Percentiles rank a stretch among this genome's conserved stretches.
Conservation (phyloP, 2,329 filamentous ascomycete genomes). For the Penicillium sp. region DNA sequence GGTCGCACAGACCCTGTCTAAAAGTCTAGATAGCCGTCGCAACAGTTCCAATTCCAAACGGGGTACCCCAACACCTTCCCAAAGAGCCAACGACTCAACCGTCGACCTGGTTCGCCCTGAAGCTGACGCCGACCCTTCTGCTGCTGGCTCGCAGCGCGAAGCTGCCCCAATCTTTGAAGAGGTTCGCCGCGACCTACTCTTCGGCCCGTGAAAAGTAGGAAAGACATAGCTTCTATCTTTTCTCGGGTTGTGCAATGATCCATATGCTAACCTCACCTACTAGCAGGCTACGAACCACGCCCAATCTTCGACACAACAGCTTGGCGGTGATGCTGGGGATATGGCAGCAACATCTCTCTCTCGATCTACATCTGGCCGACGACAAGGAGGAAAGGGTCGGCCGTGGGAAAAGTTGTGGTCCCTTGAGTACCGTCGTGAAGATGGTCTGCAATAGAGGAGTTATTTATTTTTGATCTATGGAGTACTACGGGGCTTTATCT, state of each 20-base stretch:
- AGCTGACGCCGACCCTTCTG: slow-evolving; percentile 31
- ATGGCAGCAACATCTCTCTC: slow-evolving; percentile 23
- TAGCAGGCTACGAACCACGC: not conserved
- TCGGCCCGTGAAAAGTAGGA: slow-evolving; percentile 41
- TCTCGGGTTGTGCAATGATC: slow-evolving; percentile 15
- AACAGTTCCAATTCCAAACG: slow-evolving; percentile 86
- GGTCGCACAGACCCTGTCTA: slow-evolving; percentile 75
- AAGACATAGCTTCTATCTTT: slow-evolving; percentile 17
- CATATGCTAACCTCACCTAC: slow-evolving; percentile 5
- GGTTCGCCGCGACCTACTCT: slow-evolving; percentile 50
- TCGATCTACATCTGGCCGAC: slow-evolving; percentile 26
- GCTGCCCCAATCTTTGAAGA: slow-evolving; percentile 45
- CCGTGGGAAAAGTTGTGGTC: slow-evolving; percentile 47
- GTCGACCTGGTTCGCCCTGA: slow-evolving; percentile 39
- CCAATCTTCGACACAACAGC: not conserved
- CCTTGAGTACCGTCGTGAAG: slow-evolving; percentile 43
- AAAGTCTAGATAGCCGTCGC: slow-evolving; percentile 85
- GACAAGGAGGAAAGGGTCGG: slow-evolving; percentile 24
- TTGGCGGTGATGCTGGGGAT: not conserved
- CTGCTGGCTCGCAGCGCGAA: slow-evolving; percentile 37
- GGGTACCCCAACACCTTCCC: slow-evolving; percentile 45
- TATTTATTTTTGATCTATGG: not conserved
- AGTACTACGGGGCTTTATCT: not conserved
- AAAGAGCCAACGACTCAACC: slow-evolving; percentile 34
- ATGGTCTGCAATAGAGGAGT: slow-evolving; percentile 19